phyloP scores from a whole-genome alignment of 2,329 filamentous ascomycete species.

The Metarhizium brunneum region DNA sequence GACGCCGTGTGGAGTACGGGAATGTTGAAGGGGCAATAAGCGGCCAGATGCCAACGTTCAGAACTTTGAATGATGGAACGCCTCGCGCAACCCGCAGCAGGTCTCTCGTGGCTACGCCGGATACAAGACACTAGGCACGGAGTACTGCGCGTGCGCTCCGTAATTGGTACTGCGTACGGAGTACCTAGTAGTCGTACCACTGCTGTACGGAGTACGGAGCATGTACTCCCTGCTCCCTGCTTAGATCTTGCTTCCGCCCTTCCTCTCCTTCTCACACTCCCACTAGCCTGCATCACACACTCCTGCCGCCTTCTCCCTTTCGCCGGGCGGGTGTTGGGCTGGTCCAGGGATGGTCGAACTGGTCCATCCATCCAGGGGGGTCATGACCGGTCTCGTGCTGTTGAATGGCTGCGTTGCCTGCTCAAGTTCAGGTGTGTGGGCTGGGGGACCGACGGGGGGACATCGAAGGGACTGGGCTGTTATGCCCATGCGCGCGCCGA shows the following conservation, averaged over 20 bases:
- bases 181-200: neutral
- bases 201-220: neutral
- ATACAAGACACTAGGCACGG: too few species aligned
- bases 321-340: neutral
- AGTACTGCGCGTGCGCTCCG: too few species aligned
- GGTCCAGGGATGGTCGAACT: neutral
- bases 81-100: neutral
- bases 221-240: neutral
- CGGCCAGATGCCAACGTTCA: too few species aligned
- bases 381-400: neutral
- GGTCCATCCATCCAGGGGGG: neutral
- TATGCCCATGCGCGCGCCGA: constrained; percentile 1
- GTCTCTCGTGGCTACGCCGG: neutral
- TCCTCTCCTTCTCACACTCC: neutral
- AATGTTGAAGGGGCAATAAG: neutral
- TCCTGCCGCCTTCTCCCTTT: neutral
- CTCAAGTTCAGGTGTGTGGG: neutral
- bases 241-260: neutral
- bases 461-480: neutral
- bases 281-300: neutral
- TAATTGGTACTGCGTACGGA: neutral
- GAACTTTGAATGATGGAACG: neutral
- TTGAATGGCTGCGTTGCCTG: constrained; percentile 3
- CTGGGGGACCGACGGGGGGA: neutral
- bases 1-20: neutral